phyloP scores from a whole-genome alignment of 83 land plant species.

The Isoetes engelmannii region DNA sequence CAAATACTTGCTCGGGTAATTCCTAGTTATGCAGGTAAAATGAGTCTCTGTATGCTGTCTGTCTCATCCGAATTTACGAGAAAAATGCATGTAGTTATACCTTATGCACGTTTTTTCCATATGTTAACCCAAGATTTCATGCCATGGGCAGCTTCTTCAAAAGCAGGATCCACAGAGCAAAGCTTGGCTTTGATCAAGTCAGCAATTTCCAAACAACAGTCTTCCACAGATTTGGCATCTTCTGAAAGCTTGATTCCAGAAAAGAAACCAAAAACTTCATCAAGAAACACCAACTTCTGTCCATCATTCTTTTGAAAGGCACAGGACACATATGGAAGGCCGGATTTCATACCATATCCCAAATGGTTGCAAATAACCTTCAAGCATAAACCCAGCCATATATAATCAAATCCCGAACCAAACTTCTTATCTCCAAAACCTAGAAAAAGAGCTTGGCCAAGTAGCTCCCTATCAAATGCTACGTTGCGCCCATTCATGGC shows the following conservation, averaged over 20 bases:
- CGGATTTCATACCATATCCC: constrained; percentile 61
- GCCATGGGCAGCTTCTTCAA: constrained; percentile 37
- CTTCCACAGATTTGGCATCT: constrained; percentile 39
- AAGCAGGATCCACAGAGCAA: constrained; percentile 39
- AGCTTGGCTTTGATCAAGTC: constrained; percentile 46
- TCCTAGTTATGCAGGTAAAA: too few species aligned
- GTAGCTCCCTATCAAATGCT: constrained; percentile 49
- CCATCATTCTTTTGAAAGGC: constrained; percentile 47
- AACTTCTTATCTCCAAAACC: constrained; percentile 36
- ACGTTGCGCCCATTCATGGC: constrained; percentile 73
- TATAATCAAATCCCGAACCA: constrained; percentile 58
- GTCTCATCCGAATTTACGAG: too few species aligned
- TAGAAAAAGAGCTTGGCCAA: constrained; percentile 65
- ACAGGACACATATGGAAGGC: constrained; percentile 65
- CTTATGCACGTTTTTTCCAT: constrained; percentile 29
- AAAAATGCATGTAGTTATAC: too few species aligned
- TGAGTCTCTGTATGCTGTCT: too few species aligned
- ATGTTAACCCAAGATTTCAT: constrained; percentile 59
- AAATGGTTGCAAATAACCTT: constrained; percentile 67
- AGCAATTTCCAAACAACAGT: constrained; percentile 47
- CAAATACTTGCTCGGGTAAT: too few species aligned
- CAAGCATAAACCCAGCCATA: constrained; percentile 75
- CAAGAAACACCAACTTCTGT: constrained; percentile 50
- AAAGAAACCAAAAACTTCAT: constrained; percentile 60
- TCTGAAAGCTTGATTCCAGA: constrained; percentile 36